Percentiles rank a stretch among this genome's conserved stretches.
Conservation (phyloP, 257 asterid genomes). For the Jacaranda copaia region DNA sequence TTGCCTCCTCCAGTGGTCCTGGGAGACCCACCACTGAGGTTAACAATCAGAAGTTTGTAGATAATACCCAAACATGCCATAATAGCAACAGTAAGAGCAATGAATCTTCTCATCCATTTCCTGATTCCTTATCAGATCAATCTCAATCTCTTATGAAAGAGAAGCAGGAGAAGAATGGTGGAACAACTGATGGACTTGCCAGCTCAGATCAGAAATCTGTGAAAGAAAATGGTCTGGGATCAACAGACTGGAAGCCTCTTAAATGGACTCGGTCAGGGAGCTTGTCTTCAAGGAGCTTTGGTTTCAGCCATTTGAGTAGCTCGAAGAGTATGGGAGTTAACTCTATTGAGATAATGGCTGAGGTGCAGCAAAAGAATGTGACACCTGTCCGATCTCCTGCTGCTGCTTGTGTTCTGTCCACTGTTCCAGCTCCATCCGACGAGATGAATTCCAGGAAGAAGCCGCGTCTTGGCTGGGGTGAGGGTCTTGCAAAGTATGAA, state of each 20-base stretch:
- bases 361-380: slow-evolving; percentile 44
- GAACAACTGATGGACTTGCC: slow-evolving; percentile 39
- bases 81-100: slow-evolving; percentile 35
- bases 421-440: slow-evolving; percentile 52
- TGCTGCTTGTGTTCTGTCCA: slow-evolving; percentile 48
- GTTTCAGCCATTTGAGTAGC: slow-evolving; percentile 58
- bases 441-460: slow-evolving; percentile 86
- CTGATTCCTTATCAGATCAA: slow-evolving; percentile 51
- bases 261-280: slow-evolving; percentile 70
- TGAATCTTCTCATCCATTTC: slow-evolving; percentile 38
- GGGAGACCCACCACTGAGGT: slow-evolving; percentile 59
- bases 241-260: slow-evolving; percentile 66
- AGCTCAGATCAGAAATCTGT: slow-evolving; percentile 57
- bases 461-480: slow-evolving; percentile 99
- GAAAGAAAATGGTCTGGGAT: slow-evolving; percentile 62
- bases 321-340: slow-evolving; percentile 61
- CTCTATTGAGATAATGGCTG: slow-evolving; percentile 48
- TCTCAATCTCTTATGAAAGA: slow-evolving; percentile 54
- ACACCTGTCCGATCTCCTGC: slow-evolving; percentile 47
- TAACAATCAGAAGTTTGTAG: slow-evolving; percentile 63
- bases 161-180: slow-evolving; percentile 53
- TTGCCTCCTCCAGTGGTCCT: slow-evolving; percentile 64
- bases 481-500: slow-evolving; percentile 96
- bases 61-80: slow-evolving; percentile 49
- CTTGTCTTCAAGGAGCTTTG: slow-evolving; percentile 61